These are phyloP conservation scores for Ustilago lituana DNA, from an alignment of 1,284 basidiomycete species.

Conservation along the genomic window DNA sequence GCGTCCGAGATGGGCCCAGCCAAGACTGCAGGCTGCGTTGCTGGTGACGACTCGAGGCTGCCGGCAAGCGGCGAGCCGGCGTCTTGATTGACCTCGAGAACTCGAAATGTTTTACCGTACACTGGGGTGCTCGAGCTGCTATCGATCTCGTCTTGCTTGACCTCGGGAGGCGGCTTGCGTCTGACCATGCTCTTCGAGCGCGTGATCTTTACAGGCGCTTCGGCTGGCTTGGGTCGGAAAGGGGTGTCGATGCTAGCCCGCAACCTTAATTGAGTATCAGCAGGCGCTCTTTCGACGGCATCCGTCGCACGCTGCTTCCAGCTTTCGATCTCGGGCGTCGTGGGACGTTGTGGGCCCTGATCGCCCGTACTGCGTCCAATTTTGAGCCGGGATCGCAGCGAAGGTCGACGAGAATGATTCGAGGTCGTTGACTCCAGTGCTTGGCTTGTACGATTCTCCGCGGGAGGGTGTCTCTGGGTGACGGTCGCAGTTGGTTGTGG, in stretches of 20 bases:
- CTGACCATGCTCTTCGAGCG: conserved; percentile 28
- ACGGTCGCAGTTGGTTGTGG: conserved; percentile 12
- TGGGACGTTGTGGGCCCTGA: conserved; percentile 13
- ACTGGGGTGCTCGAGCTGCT: conserved; percentile 38
- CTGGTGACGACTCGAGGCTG: conserved; percentile 24
- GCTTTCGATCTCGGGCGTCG: conserved; percentile 52
- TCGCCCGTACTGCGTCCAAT: conserved; percentile 10
- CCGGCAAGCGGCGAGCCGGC: conserved; percentile 15
- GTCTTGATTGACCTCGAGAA: conserved; percentile 19
- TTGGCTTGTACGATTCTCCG: neutral
- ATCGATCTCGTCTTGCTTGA: conserved; percentile 43
- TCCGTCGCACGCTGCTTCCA: conserved; percentile 29
- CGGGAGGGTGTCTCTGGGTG: conserved; percentile 1
- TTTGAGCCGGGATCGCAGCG: conserved; percentile 18
- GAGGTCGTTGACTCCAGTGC: neutral
- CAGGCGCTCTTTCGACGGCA: neutral
- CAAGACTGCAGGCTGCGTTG: neutral
- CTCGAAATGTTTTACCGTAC: conserved; percentile 10
- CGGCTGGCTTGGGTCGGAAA: conserved; percentile 8
- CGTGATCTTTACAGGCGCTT: conserved; percentile 29
- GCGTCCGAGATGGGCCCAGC: neutral
- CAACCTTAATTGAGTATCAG: neutral
- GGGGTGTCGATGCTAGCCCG: conserved; percentile 23
- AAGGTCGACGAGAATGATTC: conserved; percentile 20
- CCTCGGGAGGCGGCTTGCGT: conserved; percentile 34